Conservation (phyloP, 2,329 filamentous ascomycete species). For the Colletotrichum camelliae region DNA sequence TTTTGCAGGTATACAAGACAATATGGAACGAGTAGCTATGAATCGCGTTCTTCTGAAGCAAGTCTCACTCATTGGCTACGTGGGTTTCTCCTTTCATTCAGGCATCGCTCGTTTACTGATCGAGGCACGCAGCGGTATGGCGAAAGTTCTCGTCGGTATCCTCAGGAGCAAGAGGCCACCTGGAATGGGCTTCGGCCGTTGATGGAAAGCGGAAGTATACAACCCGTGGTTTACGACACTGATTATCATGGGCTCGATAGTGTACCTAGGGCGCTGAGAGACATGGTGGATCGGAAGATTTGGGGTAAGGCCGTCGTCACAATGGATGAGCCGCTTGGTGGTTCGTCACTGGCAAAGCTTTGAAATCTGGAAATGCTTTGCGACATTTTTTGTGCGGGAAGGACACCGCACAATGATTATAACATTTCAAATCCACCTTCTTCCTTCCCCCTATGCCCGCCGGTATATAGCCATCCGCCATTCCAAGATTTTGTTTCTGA, state of each 20-base stretch:
- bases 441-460: background rate
- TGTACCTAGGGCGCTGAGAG: constrained; percentile 54
- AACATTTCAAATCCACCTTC: background rate
- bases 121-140: constrained; percentile 54
- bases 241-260: constrained; percentile 54
- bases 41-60: constrained; percentile 60
- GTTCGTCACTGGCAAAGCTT: background rate
- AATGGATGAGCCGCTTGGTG: constrained; percentile 29
- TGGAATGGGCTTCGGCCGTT: constrained; percentile 57
- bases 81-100: constrained; percentile 28
- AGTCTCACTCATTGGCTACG: constrained; percentile 58
- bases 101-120: background rate
- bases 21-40: constrained; percentile 60
- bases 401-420: background rate
- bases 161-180: constrained; percentile 49
- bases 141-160: constrained; percentile 56
- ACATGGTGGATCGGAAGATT: constrained; percentile 53
- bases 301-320: constrained; percentile 63
- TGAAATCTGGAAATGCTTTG: background rate
- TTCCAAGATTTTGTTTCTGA: constrained; percentile 9
- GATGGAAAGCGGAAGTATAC: constrained; percentile 50
- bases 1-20: constrained; percentile 58
- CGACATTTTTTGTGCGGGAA: background rate
- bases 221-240: constrained; percentile 54
- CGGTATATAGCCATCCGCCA: constrained; percentile 16